Base-by-base conservation (phyloP, 2,329 filamentous ascomycete genomes). In the Cephalotrichum gorgonifer region DNA sequence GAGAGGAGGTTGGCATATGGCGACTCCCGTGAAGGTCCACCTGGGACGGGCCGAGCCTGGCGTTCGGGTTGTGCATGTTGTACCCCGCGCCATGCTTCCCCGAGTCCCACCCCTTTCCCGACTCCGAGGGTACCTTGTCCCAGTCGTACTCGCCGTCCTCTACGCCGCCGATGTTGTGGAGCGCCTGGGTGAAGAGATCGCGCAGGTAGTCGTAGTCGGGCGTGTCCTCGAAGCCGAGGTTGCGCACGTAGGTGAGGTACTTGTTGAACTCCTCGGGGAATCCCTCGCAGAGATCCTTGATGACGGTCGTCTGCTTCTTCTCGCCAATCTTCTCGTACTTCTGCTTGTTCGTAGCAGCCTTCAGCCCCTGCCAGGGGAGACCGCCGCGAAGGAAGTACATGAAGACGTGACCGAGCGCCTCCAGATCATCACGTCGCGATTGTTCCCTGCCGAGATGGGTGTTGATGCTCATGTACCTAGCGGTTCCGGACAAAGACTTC, bases 301-400 rank as follows among this genome's bases (percentile, higher is more conserved):
- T 94, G 5, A 81, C 80, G 22, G 93, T 97, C 0, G 91, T 96
- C 73, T 97, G 93, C 75, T 98, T 98, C 85, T 98, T 97, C 76
- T 98, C 91, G 43, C 93, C 93, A 68, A 98, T 98, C 78, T 97
- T 97, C 72, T 98, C 93, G 65, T 98, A 98, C 73, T 98, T 98
- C 66, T 98, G 93, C 80, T 98, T 85, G 67, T 85, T 85, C 43
- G 82, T 85, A 27, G 81, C 82, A 64, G 82, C 81, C 70, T 86
- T 86, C 54, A 86, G 70, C 9, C 81, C 82, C 62, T 86, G 81
- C 82, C 83, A 86, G 31, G 83, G 82, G 49, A 86, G 71, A 7
- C 79, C 80, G 43, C 83, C 83, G n/a, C 81, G 74, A 42, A 86
- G 66, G 65, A 86, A 86, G 66, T 86, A 86, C 74, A 86, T 81